These are phyloP conservation scores for Sphagnurus paluster DNA, from an alignment of 1,284 basidiomycete genomes.

Conservation along the genomic window DNA sequence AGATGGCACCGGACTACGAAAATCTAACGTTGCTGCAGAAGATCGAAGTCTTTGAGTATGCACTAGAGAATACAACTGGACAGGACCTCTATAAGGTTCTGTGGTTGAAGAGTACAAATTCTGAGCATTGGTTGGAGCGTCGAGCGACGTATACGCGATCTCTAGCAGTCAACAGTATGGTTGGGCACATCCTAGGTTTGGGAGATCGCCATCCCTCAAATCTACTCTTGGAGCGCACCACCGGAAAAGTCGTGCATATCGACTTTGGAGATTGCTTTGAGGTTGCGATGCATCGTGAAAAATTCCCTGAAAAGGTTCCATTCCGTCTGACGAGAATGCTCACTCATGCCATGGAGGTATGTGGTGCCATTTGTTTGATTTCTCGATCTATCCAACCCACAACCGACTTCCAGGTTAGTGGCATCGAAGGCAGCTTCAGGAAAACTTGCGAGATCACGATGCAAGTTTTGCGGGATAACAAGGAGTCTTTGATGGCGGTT, in stretches of 20 bases:
- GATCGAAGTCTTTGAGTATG: conserved; percentile 99
- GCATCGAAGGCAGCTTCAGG: conserved; percentile 96
- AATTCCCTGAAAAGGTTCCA: conserved; percentile 98
- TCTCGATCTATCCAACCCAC: conserved; percentile 7
- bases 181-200: conserved; percentile 95
- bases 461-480: conserved; percentile 94
- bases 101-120: conserved; percentile 94
- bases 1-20: conserved; percentile 99
- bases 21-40: conserved; percentile 94
- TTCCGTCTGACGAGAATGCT: conserved; percentile 99
- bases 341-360: conserved; percentile 98
- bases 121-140: conserved; percentile 97
- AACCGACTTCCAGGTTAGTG: conserved; percentile 70
- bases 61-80: conserved; percentile 97
- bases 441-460: conserved; percentile 97
- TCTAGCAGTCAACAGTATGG: conserved; percentile 95
- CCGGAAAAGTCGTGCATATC: conserved; percentile 96
- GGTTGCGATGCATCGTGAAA: conserved; percentile 94
- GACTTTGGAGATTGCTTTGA: conserved; percentile 98
- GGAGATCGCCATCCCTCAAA: conserved; percentile 99
- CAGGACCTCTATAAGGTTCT: conserved; percentile 98
- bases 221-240: conserved; percentile 88
- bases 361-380: no score
- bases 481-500: conserved; percentile 97
- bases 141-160: conserved; percentile 97